Evolutionary conservation across 345 rosid species (phyloP), one percentile per base, ranked within the genome.

Genomic region (Populus tremula): DNA sequence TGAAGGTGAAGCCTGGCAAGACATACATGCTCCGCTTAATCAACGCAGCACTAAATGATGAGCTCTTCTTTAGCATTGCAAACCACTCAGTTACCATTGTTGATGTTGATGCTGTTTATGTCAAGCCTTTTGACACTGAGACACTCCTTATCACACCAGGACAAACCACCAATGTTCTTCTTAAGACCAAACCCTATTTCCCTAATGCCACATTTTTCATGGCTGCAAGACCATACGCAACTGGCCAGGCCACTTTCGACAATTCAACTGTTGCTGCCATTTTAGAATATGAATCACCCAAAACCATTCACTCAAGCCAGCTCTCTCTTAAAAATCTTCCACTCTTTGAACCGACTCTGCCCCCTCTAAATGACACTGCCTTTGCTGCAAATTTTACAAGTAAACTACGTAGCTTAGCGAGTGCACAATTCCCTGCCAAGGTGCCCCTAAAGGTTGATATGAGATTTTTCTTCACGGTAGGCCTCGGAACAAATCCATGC

Each of bases 11-110:
- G 74, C 35, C 78, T 1, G 75, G 61, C 2, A 73, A 81, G 70
- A 81, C 77, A 5, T 68, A 81, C 38, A 61, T 81, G 77, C 77
- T 81, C 18, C 77, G 80, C 3, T 33, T 81, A 36, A 81, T 81
- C 80, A 81, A 81, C 8, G 78, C 77, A 23, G 78, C 78, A 12
- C 84, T 81, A 8, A 81, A 81, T 10, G 84, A 81, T 11, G 84
- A 81, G 73, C 80, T 81, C 27, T 81, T 81, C 77, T 81, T 81
- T 38, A 68, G 75, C n/a, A 73, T 77, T 6, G 80, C 80, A 31
- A 77, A 81, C 59, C 84, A 81, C 45, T 77, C 77, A 38, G 53
- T 77, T 5, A 69, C 45, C 14, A 35, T 69, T 3, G 81, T 81
- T 16, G 81, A 81, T 1, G 84, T 33, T 4, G 84, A 81, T 63